phyloP scores from a whole-genome alignment of 371 early-diverging fungal genomes.

The Mucor mucedo region DNA sequence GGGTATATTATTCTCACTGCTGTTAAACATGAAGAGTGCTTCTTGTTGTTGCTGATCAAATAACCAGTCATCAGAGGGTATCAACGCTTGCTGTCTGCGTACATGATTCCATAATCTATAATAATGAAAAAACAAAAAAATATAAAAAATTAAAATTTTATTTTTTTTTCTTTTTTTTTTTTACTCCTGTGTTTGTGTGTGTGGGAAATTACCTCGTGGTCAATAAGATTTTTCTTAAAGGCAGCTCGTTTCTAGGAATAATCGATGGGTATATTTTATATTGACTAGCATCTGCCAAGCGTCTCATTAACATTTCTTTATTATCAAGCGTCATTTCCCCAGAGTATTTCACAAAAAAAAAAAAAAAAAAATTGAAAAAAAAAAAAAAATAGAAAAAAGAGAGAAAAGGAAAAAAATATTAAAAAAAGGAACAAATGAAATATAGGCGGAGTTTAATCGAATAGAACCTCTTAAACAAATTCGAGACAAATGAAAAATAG shows the following conservation, averaged over 20 bases:
- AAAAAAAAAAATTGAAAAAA: background rate
- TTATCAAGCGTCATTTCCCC: background rate
- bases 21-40: slow-evolving; percentile 1
- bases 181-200: background rate
- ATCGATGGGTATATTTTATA: slow-evolving; percentile 33
- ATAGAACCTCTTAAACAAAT: background rate
- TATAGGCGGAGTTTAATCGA: background rate
- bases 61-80: slow-evolving; percentile 24
- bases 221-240: slow-evolving; percentile 34
- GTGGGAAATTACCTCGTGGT: slow-evolving; percentile 33
- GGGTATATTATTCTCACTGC: slow-evolving; percentile 8
- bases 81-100: slow-evolving; percentile 25
- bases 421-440: slow-evolving; percentile 1
- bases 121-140: background rate
- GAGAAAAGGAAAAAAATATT: slow-evolving; percentile 5
- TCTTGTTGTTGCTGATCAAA: slow-evolving; percentile 21
- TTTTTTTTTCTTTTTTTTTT: background rate
- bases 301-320: slow-evolving; percentile 35
- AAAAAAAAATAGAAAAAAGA: slow-evolving; percentile 4
- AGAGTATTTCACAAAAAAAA: background rate
- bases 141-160: background rate
- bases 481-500: background rate
- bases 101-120: slow-evolving; percentile 38
- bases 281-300: slow-evolving; percentile 36
- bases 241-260: slow-evolving; percentile 31